A percentile compares a stretch with the other conserved stretches of the same genome.
phyloP scores from a whole-genome alignment of 2,329 filamentous ascomycete species.

The Alternaria sp. region DNA sequence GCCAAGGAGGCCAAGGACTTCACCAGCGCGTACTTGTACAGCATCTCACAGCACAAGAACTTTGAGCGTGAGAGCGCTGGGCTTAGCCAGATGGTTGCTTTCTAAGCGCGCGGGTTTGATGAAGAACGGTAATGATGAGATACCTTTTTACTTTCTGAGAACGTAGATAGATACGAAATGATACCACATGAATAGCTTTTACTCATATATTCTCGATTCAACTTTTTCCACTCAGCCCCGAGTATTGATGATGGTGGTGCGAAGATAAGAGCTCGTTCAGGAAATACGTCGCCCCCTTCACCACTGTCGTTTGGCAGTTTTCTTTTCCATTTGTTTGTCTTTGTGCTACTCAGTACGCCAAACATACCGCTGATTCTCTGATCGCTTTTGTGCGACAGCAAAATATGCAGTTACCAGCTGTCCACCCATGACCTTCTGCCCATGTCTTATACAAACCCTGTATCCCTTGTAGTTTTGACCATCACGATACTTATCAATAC shows the following conservation, averaged over 20 bases:
- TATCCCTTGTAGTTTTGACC: background rate
- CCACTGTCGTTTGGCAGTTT: too few relatives aligned
- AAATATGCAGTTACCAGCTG: background rate
- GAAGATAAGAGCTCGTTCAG: too few relatives aligned
- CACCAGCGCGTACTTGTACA: constrained; percentile 73
- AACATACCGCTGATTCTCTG: background rate
- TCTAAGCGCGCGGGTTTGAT: constrained; percentile 55
- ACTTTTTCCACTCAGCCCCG: too few relatives aligned
- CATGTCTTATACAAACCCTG: background rate
- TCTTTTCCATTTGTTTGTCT: background rate
- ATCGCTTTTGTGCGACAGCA: background rate
- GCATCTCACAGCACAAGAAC: constrained; percentile 76
- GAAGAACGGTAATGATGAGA: background rate
- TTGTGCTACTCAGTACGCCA: background rate
- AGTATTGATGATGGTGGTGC: too few relatives aligned
- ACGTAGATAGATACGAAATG: constrained; percentile 6
- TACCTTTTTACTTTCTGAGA: background rate
- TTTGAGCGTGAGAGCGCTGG: constrained; percentile 79
- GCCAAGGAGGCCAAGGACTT: constrained; percentile 74
- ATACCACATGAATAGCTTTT: constrained; percentile 3
- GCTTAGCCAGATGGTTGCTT: constrained; percentile 72
- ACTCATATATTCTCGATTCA: background rate
- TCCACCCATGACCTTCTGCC: background rate
- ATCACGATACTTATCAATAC: background rate
- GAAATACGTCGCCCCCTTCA: too few relatives aligned